Conservation (phyloP, 257 asterid genomes). For the Plantago elongata region DNA sequence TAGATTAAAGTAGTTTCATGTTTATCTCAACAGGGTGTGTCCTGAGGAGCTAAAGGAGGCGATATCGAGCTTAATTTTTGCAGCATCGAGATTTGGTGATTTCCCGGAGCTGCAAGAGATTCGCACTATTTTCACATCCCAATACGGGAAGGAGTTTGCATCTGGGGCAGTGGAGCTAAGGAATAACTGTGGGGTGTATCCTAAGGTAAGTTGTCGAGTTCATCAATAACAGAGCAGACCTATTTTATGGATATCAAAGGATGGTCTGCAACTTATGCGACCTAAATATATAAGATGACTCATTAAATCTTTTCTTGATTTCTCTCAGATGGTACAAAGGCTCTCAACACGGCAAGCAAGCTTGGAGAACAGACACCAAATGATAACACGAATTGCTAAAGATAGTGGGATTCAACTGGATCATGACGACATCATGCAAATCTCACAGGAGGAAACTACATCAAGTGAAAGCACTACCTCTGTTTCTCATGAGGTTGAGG, state of each 20-base stretch:
- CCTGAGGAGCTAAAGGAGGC: slow-evolving; percentile 43
- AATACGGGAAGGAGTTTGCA: slow-evolving; percentile 36
- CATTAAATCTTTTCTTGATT: not conserved
- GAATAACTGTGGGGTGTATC: slow-evolving; percentile 27
- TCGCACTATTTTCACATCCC: slow-evolving; percentile 28
- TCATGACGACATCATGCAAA: slow-evolving; percentile 2
- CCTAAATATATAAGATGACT: not conserved
- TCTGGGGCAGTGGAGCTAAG: slow-evolving; percentile 27
- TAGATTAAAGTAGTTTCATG: not conserved
- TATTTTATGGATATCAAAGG: not conserved
- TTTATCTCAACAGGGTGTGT: slow-evolving; percentile 29
- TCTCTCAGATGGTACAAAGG: slow-evolving; percentile 30
- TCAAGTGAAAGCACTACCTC: slow-evolving; percentile 11
- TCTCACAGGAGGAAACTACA: slow-evolving; percentile 4
- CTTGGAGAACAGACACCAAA: slow-evolving; percentile 24
- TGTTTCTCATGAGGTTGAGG: slow-evolving; percentile 1
- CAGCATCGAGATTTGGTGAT: slow-evolving; percentile 45
- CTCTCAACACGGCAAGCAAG: slow-evolving; percentile 30
- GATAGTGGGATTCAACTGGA: slow-evolving; percentile 28
- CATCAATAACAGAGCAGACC: not conserved
- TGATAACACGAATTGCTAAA: slow-evolving; percentile 31
- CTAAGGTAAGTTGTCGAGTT: slow-evolving; percentile 26
- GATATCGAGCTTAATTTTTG: slow-evolving; percentile 37
- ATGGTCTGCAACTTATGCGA: not conserved
- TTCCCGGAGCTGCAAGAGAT: slow-evolving; percentile 47